Base-by-base conservation (phyloP, 2,329 filamentous ascomycete species). In the Trichophyton schoenleinii region DNA sequence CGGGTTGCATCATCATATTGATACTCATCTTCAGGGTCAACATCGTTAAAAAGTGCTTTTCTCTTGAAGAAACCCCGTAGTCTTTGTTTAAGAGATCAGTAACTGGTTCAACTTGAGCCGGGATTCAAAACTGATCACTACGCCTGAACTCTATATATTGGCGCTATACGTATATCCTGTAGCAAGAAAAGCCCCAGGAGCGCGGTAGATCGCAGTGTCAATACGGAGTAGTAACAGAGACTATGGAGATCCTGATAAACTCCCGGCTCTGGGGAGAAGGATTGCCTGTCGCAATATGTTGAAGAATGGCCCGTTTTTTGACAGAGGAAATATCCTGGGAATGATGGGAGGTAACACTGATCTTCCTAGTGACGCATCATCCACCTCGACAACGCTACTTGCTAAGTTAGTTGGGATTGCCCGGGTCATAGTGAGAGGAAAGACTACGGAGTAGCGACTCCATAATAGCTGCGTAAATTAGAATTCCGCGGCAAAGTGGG, bases 81-180 rank as follows among this genome's bases (percentile, higher is more conserved):
- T 67, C 70, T 66, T 64, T 48, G 11, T 34, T 7, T 9, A 1
- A 1, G 44, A 22, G 22, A 9, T 46, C 41, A 60, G 13, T 65
- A 64, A 4, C 20, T 11, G 2, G 68, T 70, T 11, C 74, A 20
- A 6, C 5, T 7, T n/a, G n/a, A n/a, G 3, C 6, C 15, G 3
- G 3, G 1, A 13, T 38, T 2, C 7, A 34, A 67, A 57, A n/a
- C 57, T 57, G 68, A 70, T 69, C 68, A 74, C 69, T 28, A 70
- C 68, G 3, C 70, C 72, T 31, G 74, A 61, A 59, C 68, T 74
- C 73, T 69, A 74, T 52, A 73, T 73, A 62, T 74, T 71, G 52
- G 70, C 70, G 57, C 70, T 70, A 65, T 73, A 73, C 2, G 68
- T 66, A 65, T 68, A 75, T 0, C 70, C 72, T n/a, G 62, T 63